These are phyloP conservation scores for Lachancea cidri DNA, from an alignment of 805 yeast species.

Conservation along the genomic window DNA sequence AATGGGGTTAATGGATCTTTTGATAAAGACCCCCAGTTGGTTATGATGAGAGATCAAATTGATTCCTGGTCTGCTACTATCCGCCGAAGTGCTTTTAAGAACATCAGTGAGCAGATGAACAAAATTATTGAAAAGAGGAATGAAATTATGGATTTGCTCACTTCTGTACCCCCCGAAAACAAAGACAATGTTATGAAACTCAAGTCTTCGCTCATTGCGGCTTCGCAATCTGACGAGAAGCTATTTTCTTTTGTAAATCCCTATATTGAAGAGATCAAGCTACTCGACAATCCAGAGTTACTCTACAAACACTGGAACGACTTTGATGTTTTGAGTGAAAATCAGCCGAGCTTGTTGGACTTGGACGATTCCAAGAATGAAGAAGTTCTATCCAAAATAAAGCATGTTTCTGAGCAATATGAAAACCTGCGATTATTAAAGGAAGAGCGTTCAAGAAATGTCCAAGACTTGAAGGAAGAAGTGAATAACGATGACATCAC, in stretches of 20 bases:
- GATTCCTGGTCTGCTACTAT: slow-evolving; percentile 27
- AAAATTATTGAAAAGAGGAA: slow-evolving; percentile 32
- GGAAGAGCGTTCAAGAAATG: slow-evolving; percentile 55
- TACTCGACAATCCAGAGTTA: slow-evolving; percentile 42
- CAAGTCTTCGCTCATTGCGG: slow-evolving; percentile 56
- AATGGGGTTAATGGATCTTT: slow-evolving; percentile 27
- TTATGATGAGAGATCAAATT: slow-evolving; percentile 30
- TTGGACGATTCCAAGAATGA: slow-evolving; percentile 48
- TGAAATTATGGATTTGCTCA: slow-evolving; percentile 31
- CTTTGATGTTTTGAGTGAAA: slow-evolving; percentile 11
- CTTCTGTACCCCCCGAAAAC: slow-evolving; percentile 34
- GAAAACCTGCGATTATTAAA: slow-evolving; percentile 59
- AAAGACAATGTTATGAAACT: slow-evolving; percentile 55
- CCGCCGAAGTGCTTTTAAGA: slow-evolving; percentile 22
- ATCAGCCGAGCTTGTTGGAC: slow-evolving; percentile 52
- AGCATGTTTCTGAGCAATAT: slow-evolving; percentile 49
- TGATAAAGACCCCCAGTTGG: slow-evolving; percentile 16
- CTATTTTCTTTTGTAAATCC: slow-evolving; percentile 45
- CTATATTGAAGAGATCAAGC: slow-evolving; percentile 38
- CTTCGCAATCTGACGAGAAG: slow-evolving; percentile 53
- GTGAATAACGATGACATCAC: slow-evolving; percentile 84
- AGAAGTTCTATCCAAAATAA: slow-evolving; percentile 36
- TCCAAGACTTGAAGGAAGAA: slow-evolving; percentile 60
- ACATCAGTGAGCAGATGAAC: slow-evolving; percentile 34
- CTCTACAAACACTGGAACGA: slow-evolving; percentile 36